A percentile compares a stretch with the other conserved stretches of the same genome.
Evolutionary conservation across 1,139 yeast species (phyloP).

Genomic region (Kodamaea fungicola): DNA sequence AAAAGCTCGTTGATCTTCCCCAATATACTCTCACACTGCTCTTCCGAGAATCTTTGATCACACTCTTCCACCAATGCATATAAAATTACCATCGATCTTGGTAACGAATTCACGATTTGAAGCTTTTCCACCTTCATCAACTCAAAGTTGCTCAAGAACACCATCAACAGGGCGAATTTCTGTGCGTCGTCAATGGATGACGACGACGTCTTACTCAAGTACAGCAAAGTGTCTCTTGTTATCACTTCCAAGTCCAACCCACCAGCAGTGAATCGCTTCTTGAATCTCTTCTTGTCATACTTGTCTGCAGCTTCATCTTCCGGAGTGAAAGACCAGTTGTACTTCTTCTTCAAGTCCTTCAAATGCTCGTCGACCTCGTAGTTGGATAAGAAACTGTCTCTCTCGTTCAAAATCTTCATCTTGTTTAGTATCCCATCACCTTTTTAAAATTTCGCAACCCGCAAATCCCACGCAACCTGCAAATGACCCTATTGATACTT

Average conservation of each 20-base stretch:
- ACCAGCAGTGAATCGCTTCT: constrained; percentile 42
- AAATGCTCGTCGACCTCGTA: constrained; percentile 68
- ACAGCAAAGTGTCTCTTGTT: constrained; percentile 58
- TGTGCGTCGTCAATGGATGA: constrained; percentile 42
- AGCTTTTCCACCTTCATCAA: constrained; percentile 81
- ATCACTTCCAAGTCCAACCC: constrained; percentile 59
- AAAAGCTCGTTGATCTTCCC: constrained; percentile 47
- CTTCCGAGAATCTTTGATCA: constrained; percentile 73
- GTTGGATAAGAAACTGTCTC: constrained; percentile 69
- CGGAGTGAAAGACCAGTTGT: constrained; percentile 44
- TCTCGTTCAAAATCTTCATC: constrained; percentile 41
- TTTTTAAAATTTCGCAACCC: not conserved
- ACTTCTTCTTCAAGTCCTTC: constrained; percentile 44
- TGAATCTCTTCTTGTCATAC: constrained; percentile 29
- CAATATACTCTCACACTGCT: constrained; percentile 53
- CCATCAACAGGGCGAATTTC: constrained; percentile 52
- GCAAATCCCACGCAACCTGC: not conserved
- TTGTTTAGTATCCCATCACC: not conserved
- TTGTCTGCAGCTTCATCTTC: constrained; percentile 31
- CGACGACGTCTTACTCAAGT: constrained; percentile 44
- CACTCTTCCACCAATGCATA: constrained; percentile 88
- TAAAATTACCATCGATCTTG: constrained; percentile 73
- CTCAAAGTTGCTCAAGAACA: constrained; percentile 47
- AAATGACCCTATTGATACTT: constrained; percentile 29
- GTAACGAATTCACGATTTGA: constrained; percentile 78